Conservation (phyloP, 257 asterid genomes). For the Nicotiana obtusifolia region DNA sequence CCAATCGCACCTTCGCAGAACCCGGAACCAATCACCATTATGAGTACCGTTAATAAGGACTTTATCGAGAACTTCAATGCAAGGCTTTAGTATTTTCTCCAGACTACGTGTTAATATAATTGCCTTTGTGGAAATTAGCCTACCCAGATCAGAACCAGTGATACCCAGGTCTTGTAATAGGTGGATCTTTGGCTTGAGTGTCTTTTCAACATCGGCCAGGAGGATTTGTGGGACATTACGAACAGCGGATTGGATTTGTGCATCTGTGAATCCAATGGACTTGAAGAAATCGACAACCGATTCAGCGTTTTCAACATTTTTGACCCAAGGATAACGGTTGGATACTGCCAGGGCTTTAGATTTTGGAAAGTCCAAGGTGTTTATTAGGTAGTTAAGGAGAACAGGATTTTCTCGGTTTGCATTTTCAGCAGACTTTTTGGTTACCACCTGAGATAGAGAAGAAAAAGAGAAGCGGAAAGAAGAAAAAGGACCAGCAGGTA, state of each 20-base stretch:
- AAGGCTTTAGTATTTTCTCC: conserved; percentile 23
- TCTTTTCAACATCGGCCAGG: conserved; percentile 18
- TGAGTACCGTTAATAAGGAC: conserved; percentile 15
- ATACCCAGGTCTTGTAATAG: conserved; percentile 33
- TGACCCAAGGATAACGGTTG: background rate
- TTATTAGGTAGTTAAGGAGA: conserved; percentile 15
- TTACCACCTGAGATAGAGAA: background rate
- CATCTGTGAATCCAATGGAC: conserved; percentile 18
- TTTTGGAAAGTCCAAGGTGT: conserved; percentile 10
- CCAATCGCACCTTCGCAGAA: conserved; percentile 17
- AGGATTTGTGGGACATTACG: conserved; percentile 12
- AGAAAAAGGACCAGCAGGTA: background rate
- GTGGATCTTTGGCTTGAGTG: conserved; percentile 27
- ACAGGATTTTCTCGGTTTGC: conserved; percentile 4
- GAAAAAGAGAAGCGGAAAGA: conserved; percentile 2
- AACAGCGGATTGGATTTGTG: conserved; percentile 18
- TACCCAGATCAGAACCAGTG: conserved; percentile 19
- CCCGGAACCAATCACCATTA: conserved; percentile 12
- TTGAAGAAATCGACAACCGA: conserved; percentile 5
- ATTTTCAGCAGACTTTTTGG: background rate
- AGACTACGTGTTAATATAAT: conserved; percentile 16
- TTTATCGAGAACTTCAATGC: conserved; percentile 7
- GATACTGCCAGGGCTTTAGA: conserved; percentile 11
- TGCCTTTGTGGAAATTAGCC: conserved; percentile 19
- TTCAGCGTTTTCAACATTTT: conserved; percentile 11